Evolutionary conservation across 306 rosid species (phyloP).

Genomic region (Rubus idaeus): DNA sequence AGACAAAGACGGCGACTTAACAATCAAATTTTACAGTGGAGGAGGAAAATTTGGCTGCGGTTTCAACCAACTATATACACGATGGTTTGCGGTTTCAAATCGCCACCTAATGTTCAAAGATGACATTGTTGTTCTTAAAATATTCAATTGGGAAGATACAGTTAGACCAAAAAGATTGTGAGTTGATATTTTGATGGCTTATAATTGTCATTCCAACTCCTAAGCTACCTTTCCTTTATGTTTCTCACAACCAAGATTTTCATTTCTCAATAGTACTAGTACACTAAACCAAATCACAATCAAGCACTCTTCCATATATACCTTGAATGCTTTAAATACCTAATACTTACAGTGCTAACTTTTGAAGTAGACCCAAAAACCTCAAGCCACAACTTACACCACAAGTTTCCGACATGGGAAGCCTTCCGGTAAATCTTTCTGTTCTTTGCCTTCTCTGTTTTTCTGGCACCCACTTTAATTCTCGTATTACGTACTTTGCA

Average conservation of each 20-base stretch:
- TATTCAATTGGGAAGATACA: not conserved
- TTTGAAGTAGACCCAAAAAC: not conserved
- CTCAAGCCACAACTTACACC: not conserved
- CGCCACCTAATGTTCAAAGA: constrained; percentile 4
- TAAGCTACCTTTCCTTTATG: constrained; percentile 5
- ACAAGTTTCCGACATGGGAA: not conserved
- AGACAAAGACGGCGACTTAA: not conserved
- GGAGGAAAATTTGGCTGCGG: not conserved
- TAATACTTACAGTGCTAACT: not conserved
- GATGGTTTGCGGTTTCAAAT: too few species aligned
- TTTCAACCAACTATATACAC: not conserved
- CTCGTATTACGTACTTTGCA: not conserved
- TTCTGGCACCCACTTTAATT: not conserved
- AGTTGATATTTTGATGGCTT: constrained; percentile 11
- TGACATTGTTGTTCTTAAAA: not conserved
- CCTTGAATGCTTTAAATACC: not conserved
- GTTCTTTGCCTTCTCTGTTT: not conserved
- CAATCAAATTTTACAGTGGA: not conserved
- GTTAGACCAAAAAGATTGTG: not conserved
- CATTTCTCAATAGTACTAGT: not conserved
- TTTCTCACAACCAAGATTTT: constrained; percentile 1
- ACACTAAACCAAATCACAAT: not conserved
- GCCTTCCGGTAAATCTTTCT: constrained; percentile 17
- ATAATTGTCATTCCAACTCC: constrained; percentile 9
- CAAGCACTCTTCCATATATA: not conserved